Base-by-base conservation (phyloP, 2,329 filamentous ascomycete species). In the Alternaria burnsii region DNA sequence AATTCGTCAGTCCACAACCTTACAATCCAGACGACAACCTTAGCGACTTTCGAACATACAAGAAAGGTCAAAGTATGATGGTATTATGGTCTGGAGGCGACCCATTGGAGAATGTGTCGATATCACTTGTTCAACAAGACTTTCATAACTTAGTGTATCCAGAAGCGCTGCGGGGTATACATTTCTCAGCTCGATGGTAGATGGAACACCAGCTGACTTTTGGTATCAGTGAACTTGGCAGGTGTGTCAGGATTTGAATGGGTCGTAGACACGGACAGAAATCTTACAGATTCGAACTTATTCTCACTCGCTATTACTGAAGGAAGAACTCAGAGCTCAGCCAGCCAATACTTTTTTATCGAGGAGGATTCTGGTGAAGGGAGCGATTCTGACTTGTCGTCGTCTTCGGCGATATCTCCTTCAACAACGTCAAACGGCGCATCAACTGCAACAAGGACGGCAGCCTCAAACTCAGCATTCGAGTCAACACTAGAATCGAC, bases 331-430 rank as follows among this genome's bases (percentile, higher is more conserved):
- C n/a, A n/a, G 11, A 46, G 46, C 42, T 18, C 32, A 9, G 55
- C 52, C 40, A 60, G 56, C 32, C 43, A 52, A 7, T 59, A 57
- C 50, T 60, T 57, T 16, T 55, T 52, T 24, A 60, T 63, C 7
- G 38, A 40, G 10, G 20, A 18, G 11, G 28, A 30, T 12, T 14
- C 3, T 6, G 14, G 7, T 40, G 3, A 30, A 46, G 44, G 30
- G 14, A 22, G 14, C 14, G 24, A n/a, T 4, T 12, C 12, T 14
- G 3, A 14, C 20, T 26, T 11, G 14, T 28, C 36, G 3, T 30
- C 5, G 24, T 52, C 26, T 52, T 32, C 24, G 18, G 9, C 7
- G 5, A 22, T 8, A 11, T 42, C 34, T 18, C 40, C 50, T 5
- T 32, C 26, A 32, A 1, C 24, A 16, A 52, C 36, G 22, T 52